Evolutionary conservation across 139 green algal species (phyloP).

Genomic region (Medakamo hakoo): DNA sequence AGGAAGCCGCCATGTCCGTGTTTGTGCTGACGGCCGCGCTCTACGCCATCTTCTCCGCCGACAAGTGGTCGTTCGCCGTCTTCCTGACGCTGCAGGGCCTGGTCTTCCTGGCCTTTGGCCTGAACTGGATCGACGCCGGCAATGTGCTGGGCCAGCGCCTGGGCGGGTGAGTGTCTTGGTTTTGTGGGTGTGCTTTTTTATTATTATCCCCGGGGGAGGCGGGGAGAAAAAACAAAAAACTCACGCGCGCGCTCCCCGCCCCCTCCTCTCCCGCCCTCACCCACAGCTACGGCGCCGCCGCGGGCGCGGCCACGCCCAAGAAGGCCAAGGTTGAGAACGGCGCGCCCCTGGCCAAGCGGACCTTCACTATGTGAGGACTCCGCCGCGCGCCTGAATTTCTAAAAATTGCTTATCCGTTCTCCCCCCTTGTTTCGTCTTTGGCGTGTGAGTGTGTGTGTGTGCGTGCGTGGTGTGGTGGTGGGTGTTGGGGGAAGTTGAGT

Average conservation of each 20-base stretch:
- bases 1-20: constrained; percentile 40
- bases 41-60: constrained; percentile 40
- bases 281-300: too few species aligned
- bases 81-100: constrained; percentile 58
- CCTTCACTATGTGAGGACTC: neutral
- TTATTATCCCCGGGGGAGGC: too few species aligned
- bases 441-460: neutral
- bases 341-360: neutral
- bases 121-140: constrained; percentile 51
- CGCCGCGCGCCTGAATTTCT: neutral
- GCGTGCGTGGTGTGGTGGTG: neutral
- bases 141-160: constrained; percentile 35
- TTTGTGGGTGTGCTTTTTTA: neutral
- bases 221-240: too few species aligned
- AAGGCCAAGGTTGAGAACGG: neutral
- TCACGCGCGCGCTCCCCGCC: too few species aligned
- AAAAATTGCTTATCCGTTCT: neutral
- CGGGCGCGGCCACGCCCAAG: neutral
- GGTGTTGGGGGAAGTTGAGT: neutral
- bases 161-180: too few species aligned
- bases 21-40: constrained; percentile 41
- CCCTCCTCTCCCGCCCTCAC: too few species aligned
- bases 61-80: constrained; percentile 38
- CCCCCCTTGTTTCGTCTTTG: neutral
- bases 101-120: constrained; percentile 61